Percentiles rank a stretch among this genome's conserved stretches.
Evolutionary conservation across 495 filamentous ascomycete genomes (phyloP).

Genomic region (Penicillium ucsense): DNA sequence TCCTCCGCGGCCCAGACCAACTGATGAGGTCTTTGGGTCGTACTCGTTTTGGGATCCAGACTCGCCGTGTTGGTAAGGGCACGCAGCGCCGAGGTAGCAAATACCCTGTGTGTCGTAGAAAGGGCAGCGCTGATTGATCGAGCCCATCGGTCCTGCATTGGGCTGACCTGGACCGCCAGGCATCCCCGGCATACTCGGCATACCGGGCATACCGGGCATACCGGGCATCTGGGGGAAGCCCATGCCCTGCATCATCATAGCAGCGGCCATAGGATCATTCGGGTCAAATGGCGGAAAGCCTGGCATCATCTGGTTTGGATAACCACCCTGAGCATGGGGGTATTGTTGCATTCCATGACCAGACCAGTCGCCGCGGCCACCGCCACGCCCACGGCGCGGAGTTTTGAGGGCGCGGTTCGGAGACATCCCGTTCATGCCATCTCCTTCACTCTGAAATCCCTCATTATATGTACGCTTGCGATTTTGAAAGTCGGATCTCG

Average conservation of each 20-base stretch:
- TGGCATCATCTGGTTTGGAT: conserved; percentile 36
- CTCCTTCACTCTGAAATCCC: conserved; percentile 43
- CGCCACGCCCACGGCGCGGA: conserved; percentile 54
- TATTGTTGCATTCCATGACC: conserved; percentile 18
- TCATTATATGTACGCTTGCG: conserved; percentile 54
- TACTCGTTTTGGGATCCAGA: conserved; percentile 57
- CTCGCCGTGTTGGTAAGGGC: conserved; percentile 76
- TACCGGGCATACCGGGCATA: conserved; percentile 34
- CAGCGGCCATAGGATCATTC: conserved; percentile 58
- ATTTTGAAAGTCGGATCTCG: conserved; percentile 20
- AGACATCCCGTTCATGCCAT: conserved; percentile 25
- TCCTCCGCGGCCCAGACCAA: conserved; percentile 24
- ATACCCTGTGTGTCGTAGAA: conserved; percentile 87
- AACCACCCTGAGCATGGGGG: conserved; percentile 24
- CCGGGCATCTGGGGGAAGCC: conserved; percentile 49
- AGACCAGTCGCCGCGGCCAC: conserved; percentile 43
- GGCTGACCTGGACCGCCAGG: conserved; percentile 17
- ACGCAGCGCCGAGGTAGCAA: conserved; percentile 67
- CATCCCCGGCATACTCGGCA: conserved; percentile 29
- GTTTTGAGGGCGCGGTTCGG: conserved; percentile 61
- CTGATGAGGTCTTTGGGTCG: conserved; percentile 61
- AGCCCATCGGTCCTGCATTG: conserved; percentile 19
- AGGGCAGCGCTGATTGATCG: conserved; percentile 54
- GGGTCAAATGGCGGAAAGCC: conserved; percentile 48
- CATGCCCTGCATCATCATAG: conserved; percentile 56